A percentile compares a stretch with the other conserved stretches of the same genome.
Evolutionary conservation across 2,329 filamentous ascomycete genomes (phyloP).

Genomic region (Clonostachys byssicola): DNA sequence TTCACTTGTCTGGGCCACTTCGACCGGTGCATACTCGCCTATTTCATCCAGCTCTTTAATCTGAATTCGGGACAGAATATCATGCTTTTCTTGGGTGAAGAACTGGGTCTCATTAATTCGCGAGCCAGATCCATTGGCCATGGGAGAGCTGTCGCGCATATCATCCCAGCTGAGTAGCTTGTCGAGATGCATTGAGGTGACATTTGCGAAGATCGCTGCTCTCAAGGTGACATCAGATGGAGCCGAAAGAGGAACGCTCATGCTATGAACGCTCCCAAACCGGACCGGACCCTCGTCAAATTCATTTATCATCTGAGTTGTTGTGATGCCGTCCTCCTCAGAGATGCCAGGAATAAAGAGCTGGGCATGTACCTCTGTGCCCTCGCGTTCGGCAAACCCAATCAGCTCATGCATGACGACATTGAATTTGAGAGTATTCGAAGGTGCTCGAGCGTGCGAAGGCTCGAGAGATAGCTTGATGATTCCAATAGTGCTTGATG

Average conservation of each 20-base stretch:
- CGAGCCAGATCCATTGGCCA: slow-evolving; percentile 50
- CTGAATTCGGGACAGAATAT: slow-evolving; percentile 83
- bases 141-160: slow-evolving; percentile 75
- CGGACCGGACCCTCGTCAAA: slow-evolving; percentile 91
- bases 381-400: slow-evolving; percentile 92
- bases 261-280: slow-evolving; percentile 97
- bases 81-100: slow-evolving; percentile 88
- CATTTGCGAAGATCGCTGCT: slow-evolving; percentile 86
- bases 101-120: slow-evolving; percentile 90
- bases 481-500: slow-evolving; percentile 84
- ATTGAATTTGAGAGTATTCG: slow-evolving; percentile 94
- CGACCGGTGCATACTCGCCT: slow-evolving; percentile 87
- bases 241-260: slow-evolving; percentile 78
- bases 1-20: slow-evolving; percentile 82
- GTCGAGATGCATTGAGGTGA: slow-evolving; percentile 91
- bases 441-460: slow-evolving; percentile 86
- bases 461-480: slow-evolving; percentile 89
- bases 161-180: slow-evolving; percentile 98
- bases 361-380: slow-evolving; percentile 91
- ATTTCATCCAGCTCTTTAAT: slow-evolving; percentile 88
- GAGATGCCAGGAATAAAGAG: slow-evolving; percentile 92
- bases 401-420: slow-evolving; percentile 96
- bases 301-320: slow-evolving; percentile 87
- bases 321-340: slow-evolving; percentile 87
- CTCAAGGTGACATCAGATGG: slow-evolving; percentile 72